A percentile compares a stretch with the other conserved stretches of the same genome.
These are phyloP conservation scores for Hsuehochloa calcarea DNA, from an alignment of 176 grass and related monocot genomes.

Conservation along the genomic window DNA sequence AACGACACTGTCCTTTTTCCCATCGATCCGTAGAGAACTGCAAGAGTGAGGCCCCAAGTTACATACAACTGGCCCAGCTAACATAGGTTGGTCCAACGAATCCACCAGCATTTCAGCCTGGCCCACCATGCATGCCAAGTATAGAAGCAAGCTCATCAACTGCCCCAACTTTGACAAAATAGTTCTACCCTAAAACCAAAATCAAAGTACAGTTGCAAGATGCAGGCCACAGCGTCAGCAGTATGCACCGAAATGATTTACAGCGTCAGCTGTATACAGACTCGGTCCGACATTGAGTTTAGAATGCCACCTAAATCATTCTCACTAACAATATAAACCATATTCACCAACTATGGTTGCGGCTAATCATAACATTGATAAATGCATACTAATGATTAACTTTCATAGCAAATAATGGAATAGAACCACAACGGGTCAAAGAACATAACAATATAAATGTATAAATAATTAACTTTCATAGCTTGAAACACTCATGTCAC, in stretches of 20 bases:
- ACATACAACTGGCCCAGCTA: neutral
- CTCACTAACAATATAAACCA: no score
- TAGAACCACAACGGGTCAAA: no score
- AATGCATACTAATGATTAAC: no score
- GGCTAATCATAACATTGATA: no score
- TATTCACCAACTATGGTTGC: no score
- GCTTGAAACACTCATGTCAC: no score
- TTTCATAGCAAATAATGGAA: no score
- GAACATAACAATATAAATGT: no score
- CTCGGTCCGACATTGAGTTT: conserved; percentile 10
- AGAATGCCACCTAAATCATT: no score
- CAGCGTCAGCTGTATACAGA: conserved; percentile 50
- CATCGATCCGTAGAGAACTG: neutral
- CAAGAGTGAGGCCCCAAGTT: neutral
- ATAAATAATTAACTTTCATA: no score
- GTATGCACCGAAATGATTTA: neutral
- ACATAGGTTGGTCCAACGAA: neutral
- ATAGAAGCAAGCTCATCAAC: neutral
- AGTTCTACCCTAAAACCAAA: neutral
- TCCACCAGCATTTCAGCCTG: neutral
- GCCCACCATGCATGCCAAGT: neutral
- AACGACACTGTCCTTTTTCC: neutral
- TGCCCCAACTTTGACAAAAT: neutral
- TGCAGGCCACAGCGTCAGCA: neutral
- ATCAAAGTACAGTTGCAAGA: neutral